A percentile compares a stretch with the other conserved stretches of the same genome.
Conservation (phyloP, 805 yeast species). For the Starmerella tilneyi region DNA sequence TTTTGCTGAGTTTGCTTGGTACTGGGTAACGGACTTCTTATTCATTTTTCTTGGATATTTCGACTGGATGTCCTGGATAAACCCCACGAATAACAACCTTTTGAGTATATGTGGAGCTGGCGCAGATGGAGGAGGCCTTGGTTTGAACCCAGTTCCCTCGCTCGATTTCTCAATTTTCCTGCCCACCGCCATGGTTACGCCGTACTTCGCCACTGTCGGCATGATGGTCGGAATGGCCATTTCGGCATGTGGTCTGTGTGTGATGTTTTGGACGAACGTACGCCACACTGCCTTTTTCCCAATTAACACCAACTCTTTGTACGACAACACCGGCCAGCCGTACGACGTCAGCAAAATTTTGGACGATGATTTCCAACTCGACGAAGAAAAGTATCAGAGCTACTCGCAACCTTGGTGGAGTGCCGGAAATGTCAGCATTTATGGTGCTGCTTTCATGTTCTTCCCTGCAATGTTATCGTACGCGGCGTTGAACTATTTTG, state of each 20-base stretch:
- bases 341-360: conserved; percentile 39
- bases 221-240: conserved; percentile 33
- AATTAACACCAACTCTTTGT: conserved; percentile 37
- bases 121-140: conserved; percentile 44
- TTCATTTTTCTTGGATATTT: conserved; percentile 53
- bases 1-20: conserved; percentile 43
- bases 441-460: conserved; percentile 47
- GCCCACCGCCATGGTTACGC: conserved; percentile 33
- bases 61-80: conserved; percentile 54
- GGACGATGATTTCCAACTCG: conserved; percentile 39
- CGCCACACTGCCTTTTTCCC: conserved; percentile 46
- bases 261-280: conserved; percentile 37
- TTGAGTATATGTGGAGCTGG: conserved; percentile 40
- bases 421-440: conserved; percentile 50
- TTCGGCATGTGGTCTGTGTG: conserved; percentile 28
- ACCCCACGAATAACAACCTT: conserved; percentile 41
- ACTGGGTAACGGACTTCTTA: conserved; percentile 59
- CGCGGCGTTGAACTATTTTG: conserved; percentile 24
- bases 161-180: conserved; percentile 39
- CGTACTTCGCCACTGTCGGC: conserved; percentile 36
- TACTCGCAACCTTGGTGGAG: conserved; percentile 62
- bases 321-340: conserved; percentile 37
- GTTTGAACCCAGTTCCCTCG: conserved; percentile 44
- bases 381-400: conserved; percentile 39
- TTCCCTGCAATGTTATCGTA: conserved; percentile 48